phyloP scores from a whole-genome alignment of 108 stramenopile species.

The Nitzschia inconspicua region DNA sequence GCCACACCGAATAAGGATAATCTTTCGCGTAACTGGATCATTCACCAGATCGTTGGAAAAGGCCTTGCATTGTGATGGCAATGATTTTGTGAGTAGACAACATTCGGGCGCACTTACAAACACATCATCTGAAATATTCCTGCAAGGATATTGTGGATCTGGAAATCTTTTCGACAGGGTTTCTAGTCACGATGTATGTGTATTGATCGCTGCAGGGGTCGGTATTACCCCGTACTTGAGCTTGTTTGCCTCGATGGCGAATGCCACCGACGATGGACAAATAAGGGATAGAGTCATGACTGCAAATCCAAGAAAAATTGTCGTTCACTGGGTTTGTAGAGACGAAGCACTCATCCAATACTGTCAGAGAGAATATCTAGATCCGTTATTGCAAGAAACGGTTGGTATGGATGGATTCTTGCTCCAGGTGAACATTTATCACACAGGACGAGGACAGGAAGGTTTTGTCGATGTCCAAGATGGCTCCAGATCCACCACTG shows the following conservation, averaged over 20 bases:
- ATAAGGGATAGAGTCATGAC: not conserved
- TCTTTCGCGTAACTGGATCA: constrained; percentile 38
- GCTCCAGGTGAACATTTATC: not conserved
- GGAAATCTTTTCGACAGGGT: constrained; percentile 23
- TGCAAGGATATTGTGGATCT: constrained; percentile 44
- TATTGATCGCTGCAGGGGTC: constrained; percentile 55
- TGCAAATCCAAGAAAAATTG: constrained; percentile 14
- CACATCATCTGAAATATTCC: not conserved
- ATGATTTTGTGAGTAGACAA: not conserved
- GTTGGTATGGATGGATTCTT: not conserved
- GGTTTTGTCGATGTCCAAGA: no score
- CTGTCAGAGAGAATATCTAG: constrained; percentile 43
- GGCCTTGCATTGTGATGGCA: constrained; percentile 11
- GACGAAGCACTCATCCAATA: constrained; percentile 42
- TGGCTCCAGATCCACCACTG: not conserved
- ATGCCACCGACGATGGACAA: not conserved
- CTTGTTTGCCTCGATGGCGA: constrained; percentile 17
- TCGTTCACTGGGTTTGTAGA: constrained; percentile 63
- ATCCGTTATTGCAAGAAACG: not conserved
- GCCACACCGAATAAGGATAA: constrained; percentile 28
- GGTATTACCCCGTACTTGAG: constrained; percentile 63
- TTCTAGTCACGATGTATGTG: constrained; percentile 35
- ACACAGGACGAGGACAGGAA: constrained; percentile 1
- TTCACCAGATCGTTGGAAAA: constrained; percentile 31
- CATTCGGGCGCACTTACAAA: not conserved